Percentiles rank a stretch among this genome's conserved stretches.
phyloP scores from a whole-genome alignment of 352 stramenopile genomes.

The Phytopythium aichiense region DNA sequence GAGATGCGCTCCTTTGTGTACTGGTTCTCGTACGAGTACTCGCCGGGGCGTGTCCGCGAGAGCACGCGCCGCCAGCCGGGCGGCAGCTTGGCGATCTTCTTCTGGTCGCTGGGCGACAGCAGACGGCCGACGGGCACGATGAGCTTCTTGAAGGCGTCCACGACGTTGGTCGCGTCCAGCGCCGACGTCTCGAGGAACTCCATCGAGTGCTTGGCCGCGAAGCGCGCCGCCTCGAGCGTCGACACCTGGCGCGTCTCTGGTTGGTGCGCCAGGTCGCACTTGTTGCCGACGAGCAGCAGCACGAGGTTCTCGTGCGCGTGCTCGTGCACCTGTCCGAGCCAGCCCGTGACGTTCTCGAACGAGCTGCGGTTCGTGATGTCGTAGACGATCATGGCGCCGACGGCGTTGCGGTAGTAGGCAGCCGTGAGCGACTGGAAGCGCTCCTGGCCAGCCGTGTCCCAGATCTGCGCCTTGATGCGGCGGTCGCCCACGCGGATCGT shows the following conservation, averaged over 20 bases:
- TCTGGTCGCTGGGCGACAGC: constrained; percentile 51
- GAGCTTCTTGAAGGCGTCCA: constrained; percentile 86
- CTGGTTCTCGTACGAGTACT: constrained; percentile 89
- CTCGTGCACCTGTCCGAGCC: constrained; percentile 78
- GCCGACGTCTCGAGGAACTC: constrained; percentile 87
- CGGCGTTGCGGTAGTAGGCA: constrained; percentile 90
- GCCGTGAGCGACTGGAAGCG: constrained; percentile 90
- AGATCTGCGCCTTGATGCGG: constrained; percentile 87
- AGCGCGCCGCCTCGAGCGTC: constrained; percentile 80
- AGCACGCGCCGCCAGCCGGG: constrained; percentile 75
- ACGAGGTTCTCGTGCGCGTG: constrained; percentile 81
- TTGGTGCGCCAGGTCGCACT: constrained; percentile 79
- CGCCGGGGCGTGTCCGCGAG: constrained; percentile 69
- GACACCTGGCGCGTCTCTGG: constrained; percentile 79
- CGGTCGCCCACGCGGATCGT: constrained; percentile 79
- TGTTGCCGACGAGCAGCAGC: constrained; percentile 85
- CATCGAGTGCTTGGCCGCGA: constrained; percentile 76
- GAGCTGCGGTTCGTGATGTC: constrained; percentile 88
- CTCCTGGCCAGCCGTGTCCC: constrained; percentile 88
- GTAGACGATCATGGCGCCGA: constrained; percentile 91
- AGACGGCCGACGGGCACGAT: constrained; percentile 82
- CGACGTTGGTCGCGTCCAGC: constrained; percentile 81
- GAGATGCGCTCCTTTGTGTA: constrained; percentile 88
- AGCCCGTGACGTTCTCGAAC: constrained; percentile 76
- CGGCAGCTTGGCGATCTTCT: constrained; percentile 65